A percentile compares a stretch with the other conserved stretches of the same genome.
Conservation (phyloP, 2,329 filamentous ascomycete genomes). For the Trichophyton equinum region DNA sequence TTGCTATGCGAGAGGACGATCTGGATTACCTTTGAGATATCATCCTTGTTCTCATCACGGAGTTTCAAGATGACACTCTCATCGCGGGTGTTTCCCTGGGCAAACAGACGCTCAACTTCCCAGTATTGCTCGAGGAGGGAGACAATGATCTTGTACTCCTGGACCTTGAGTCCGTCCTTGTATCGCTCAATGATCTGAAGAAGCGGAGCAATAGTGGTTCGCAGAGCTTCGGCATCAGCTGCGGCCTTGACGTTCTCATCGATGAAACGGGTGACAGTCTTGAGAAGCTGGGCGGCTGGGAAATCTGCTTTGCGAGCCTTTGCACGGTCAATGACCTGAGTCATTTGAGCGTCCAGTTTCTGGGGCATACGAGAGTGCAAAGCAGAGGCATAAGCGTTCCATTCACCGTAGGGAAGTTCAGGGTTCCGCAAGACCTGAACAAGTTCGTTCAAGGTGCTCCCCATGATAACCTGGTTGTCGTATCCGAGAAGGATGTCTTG, state of each 20-base stretch:
- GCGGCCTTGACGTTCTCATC: slow-evolving; percentile 65
- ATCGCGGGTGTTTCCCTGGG: slow-evolving; percentile 69
- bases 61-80: slow-evolving; percentile 90
- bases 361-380: slow-evolving; percentile 96
- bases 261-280: slow-evolving; percentile 75
- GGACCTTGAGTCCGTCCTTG: slow-evolving; percentile 73
- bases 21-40: slow-evolving; percentile 70
- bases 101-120: slow-evolving; percentile 76
- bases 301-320: slow-evolving; percentile 72
- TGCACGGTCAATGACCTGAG: slow-evolving; percentile 74
- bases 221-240: slow-evolving; percentile 59
- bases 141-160: slow-evolving; percentile 75
- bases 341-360: slow-evolving; percentile 72
- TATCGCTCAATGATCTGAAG: slow-evolving; percentile 68
- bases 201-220: slow-evolving; percentile 60
- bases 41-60: slow-evolving; percentile 92
- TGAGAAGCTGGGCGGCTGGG: slow-evolving; percentile 74
- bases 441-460: slow-evolving; percentile 68
- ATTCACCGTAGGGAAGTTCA: slow-evolving; percentile 90
- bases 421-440: slow-evolving; percentile 81
- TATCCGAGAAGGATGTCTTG: slow-evolving; percentile 83
- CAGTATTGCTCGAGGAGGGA: slow-evolving; percentile 70
- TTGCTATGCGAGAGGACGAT: slow-evolving; percentile 88
- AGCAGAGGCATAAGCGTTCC: slow-evolving; percentile 88
- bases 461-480: slow-evolving; percentile 97